A percentile compares a stretch with the other conserved stretches of the same genome.
phyloP scores from a whole-genome alignment of 163 green algal species.

The Scenedesmus sp. region DNA sequence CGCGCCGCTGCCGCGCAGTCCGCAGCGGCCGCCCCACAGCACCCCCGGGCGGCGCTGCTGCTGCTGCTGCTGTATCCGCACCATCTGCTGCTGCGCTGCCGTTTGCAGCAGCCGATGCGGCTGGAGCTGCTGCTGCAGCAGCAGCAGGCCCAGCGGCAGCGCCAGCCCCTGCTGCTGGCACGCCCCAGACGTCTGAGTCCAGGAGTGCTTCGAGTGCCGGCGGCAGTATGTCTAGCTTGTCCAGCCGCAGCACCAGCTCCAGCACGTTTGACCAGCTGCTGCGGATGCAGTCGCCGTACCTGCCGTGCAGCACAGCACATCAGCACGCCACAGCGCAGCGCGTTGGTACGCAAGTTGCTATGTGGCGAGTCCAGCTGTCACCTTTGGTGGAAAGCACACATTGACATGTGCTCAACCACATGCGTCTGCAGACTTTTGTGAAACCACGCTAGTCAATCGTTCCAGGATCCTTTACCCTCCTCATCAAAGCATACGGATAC shows the following conservation, averaged over 20 bases:
- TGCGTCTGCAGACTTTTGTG: too few species aligned
- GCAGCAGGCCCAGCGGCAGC: background rate
- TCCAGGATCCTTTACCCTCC: too few species aligned
- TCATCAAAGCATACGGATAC: background rate
- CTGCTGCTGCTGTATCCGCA: conserved; percentile 6
- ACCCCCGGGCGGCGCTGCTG: conserved; percentile 35
- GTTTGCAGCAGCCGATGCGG: background rate
- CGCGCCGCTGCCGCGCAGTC: conserved; percentile 35
- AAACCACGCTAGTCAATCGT: too few species aligned
- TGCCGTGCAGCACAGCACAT: conserved; percentile 44
- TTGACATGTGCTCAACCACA: background rate
- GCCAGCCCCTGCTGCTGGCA: background rate
- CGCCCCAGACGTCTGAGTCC: conserved; percentile 47
- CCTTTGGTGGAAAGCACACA: too few species aligned
- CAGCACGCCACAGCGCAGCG: background rate
- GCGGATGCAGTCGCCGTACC: conserved; percentile 88
- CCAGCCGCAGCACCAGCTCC: conserved; percentile 87
- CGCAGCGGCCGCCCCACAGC: conserved; percentile 19
- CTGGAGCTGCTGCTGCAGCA: conserved; percentile 15
- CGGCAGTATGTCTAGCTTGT: conserved; percentile 87
- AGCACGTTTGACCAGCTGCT: conserved; percentile 90
- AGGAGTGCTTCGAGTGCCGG: conserved; percentile 60
- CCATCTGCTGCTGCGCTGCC: background rate
- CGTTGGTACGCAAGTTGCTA: too few species aligned
- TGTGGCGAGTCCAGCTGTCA: too few species aligned